Conservation (phyloP, 1,284 basidiomycete genomes). For the Tausonia pullulans region DNA sequence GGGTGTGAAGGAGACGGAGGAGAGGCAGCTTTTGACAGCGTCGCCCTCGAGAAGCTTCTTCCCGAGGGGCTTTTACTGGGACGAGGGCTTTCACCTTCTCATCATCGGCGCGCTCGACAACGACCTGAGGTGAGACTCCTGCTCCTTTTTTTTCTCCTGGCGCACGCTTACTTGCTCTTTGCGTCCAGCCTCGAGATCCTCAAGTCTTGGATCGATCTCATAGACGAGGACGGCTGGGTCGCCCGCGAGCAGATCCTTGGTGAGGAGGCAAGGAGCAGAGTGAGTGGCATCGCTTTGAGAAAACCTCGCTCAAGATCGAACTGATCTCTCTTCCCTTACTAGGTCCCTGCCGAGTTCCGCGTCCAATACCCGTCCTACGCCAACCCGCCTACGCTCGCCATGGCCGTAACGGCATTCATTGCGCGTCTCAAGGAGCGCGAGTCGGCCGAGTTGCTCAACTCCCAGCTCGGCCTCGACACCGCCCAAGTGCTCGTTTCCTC, state of each 20-base stretch:
- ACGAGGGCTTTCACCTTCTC: constrained; percentile 88
- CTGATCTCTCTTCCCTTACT: background rate
- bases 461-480: constrained; percentile 42
- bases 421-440: constrained; percentile 54
- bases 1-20: constrained; percentile 35
- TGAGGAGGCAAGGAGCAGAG: constrained; percentile 85
- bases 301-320: background rate
- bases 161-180: background rate
- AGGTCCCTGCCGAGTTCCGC: constrained; percentile 79
- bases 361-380: constrained; percentile 86
- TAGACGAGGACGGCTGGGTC: constrained; percentile 90
- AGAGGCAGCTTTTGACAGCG: constrained; percentile 67
- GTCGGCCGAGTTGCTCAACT: constrained; percentile 33
- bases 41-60: constrained; percentile 93
- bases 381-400: constrained; percentile 84
- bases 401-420: constrained; percentile 82
- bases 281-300: constrained; percentile 26
- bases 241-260: constrained; percentile 90
- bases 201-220: constrained; percentile 75
- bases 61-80: constrained; percentile 95
- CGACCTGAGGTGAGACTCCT: constrained; percentile 54
- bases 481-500: constrained; percentile 1
- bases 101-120: constrained; percentile 88
- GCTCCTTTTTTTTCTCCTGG: background rate
- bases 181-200: constrained; percentile 64